These are phyloP conservation scores for Aspergillus tamarii DNA, from an alignment of 2,329 filamentous ascomycete genomes.

Conservation along the genomic window DNA sequence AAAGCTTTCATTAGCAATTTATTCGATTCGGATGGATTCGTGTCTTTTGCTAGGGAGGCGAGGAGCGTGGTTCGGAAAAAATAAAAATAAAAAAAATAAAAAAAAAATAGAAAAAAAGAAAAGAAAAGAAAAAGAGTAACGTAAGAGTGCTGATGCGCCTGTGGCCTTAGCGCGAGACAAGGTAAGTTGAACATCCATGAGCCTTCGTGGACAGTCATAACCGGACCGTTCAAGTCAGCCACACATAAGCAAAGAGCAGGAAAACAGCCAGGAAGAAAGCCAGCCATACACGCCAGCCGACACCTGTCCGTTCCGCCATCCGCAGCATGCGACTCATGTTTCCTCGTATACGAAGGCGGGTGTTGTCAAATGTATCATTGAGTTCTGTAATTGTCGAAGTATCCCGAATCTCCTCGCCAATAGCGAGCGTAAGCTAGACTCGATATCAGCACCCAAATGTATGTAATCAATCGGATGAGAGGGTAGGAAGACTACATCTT, in stretches of 20 bases:
- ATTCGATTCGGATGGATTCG: neutral
- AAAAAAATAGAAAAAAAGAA: too few relatives aligned
- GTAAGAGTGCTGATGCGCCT: neutral
- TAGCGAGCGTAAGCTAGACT: slow-evolving; percentile 79
- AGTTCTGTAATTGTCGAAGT: slow-evolving; percentile 88
- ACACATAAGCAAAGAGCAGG: slow-evolving; percentile 87
- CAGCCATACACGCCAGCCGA: slow-evolving; percentile 94
- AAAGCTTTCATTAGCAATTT: neutral
- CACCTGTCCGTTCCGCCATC: slow-evolving; percentile 93
- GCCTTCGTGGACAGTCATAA: neutral
- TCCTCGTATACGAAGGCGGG: slow-evolving; percentile 75
- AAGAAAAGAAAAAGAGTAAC: too few relatives aligned
- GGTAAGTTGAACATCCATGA: neutral
- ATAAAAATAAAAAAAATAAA: neutral
- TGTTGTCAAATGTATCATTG: slow-evolving; percentile 91
- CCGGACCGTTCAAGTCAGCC: slow-evolving; percentile 68
- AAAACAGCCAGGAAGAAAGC: slow-evolving; percentile 83
- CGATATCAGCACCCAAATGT: slow-evolving; percentile 6
- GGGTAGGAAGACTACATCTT: slow-evolving; percentile 67
- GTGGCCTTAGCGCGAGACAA: neutral
- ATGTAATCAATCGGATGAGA: neutral
- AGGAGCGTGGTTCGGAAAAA: neutral
- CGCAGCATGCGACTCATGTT: slow-evolving; percentile 97
- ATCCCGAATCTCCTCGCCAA: slow-evolving; percentile 93
- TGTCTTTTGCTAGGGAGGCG: too few relatives aligned